Base-by-base conservation (phyloP, 2,329 filamentous ascomycete genomes). In the Penicillium nordicum region DNA sequence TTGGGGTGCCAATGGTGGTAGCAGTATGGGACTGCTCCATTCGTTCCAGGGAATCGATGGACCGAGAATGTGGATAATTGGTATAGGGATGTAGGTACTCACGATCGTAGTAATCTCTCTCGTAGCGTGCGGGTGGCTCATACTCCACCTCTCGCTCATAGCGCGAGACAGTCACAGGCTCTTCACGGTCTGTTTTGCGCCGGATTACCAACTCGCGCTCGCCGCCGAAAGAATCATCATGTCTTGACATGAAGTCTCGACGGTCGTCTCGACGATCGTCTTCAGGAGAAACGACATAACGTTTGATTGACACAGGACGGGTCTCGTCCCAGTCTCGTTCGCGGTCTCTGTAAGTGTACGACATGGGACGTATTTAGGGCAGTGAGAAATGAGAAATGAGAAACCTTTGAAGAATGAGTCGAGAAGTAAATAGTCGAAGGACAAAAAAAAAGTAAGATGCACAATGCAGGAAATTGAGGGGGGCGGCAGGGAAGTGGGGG, bases 201-300 rank as follows among this genome's bases (percentile, higher is more conserved):
- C 72, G 73, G 66, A 80, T 70, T 61, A 79, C 69, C 62, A 78
- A 55, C 66, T 79, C 72, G 67, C 77, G 67, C 56, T 79, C 71
- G 59, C 68, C 65, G 12, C 60, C 61, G 49, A 64, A 67, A 4
- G 45, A 34, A 47, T 66, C 62, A 27, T 67, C 64, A 16, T 64
- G 59, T 60, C 64, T 60, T 59, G 64, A 62, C 43, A 70, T 64
- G 52, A 72, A 72, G 18, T 72, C 69, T 51, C 70, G 68, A 18
- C 74, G 71, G 44, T 73, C 67, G 42, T 77, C 74, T n/a, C 70
- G 68, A 21, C 74, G 71, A 43, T 73, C 67, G 43, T 77, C 74
- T n/a, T 76, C 74, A 32, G 72, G 61, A 27, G 74, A 69, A 55
- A 80, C 71, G 63, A 78, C 73, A 75, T 87, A 87, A 65, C 84